phyloP scores from a whole-genome alignment of 2,329 filamentous ascomycete species.

The Metarhizium robertsii region DNA sequence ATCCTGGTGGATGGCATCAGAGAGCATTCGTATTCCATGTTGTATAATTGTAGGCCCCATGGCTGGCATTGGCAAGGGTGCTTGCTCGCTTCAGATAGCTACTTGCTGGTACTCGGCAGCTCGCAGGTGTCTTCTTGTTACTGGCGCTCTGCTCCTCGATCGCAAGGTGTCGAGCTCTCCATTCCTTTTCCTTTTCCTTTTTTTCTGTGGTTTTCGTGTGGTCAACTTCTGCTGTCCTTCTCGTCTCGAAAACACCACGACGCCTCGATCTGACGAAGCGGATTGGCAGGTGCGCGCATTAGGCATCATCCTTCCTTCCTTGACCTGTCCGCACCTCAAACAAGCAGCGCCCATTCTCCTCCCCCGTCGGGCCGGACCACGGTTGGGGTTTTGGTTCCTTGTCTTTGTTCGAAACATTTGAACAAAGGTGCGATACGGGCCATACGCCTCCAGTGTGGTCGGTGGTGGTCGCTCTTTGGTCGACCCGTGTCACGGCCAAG shows the following conservation, averaged over 20 bases:
- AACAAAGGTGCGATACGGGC: no score
- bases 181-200: neutral
- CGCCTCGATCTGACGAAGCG: neutral
- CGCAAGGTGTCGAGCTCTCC: neutral
- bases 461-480: no score
- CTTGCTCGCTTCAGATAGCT: neutral
- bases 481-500: no score
- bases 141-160: neutral
- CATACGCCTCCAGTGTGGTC: no score
- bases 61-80: neutral
- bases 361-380: no score
- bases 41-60: neutral
- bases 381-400: no score
- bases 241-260: neutral
- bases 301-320: no score
- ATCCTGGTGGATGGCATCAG: no score
- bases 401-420: no score
- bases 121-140: neutral
- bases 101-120: neutral
- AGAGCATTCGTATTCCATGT: neutral
- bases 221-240: neutral
- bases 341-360: no score
- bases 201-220: neutral
- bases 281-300: no score
- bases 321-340: no score